Evolutionary conservation across 2,329 filamentous ascomycete genomes (phyloP), one percentile per base, ranked within the genome.

Genomic region (Fonsecaea nubica): DNA sequence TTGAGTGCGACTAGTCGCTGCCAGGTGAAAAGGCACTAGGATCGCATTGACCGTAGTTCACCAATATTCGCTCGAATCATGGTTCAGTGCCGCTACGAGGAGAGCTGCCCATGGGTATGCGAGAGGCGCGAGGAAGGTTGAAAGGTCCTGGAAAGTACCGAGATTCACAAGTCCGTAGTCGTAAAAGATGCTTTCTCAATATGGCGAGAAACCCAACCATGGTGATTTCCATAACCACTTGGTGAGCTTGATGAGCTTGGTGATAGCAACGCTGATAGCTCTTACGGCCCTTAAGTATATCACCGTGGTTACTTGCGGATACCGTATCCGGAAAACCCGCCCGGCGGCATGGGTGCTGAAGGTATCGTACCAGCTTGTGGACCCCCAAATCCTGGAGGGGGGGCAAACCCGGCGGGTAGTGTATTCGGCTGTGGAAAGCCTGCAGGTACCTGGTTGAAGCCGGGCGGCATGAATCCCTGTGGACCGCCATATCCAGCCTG

Each of bases 401-500:
- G 78, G 40, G 74, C 80, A 74, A 86, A 86, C 0, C 83, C 84
- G 21, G 82, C 81, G 35, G 84, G 83, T 10, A 81, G 78, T 33
- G 79, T 81, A 64, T 78, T 79, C 4, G 60, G 65, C 25, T 62
- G 66, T 66, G 77, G 78, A 68, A 83, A 81, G 13, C 77, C 71
- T 68, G 80, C 75, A 66, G 74, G 71, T 60, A 73, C 63, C 62
- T 73, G 62, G 67, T 74, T 67, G 72, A 79, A 77, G 63, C 81
- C 78, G 50, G 81, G 78, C 2, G 83, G 83, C 56, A 81, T 77
- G 72, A 84, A 84, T 60, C 82, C 80, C 62, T 85, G 83, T 13
- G 86, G 89, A 9, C 89, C 90, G 50, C 89, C 89, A 74, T 90
- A 91, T 1, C 88, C 88, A 58, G 81, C 87, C 73, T 89, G 87